Conservation (phyloP, 768 basidiomycete genomes). For the Podaxis rugospora region DNA sequence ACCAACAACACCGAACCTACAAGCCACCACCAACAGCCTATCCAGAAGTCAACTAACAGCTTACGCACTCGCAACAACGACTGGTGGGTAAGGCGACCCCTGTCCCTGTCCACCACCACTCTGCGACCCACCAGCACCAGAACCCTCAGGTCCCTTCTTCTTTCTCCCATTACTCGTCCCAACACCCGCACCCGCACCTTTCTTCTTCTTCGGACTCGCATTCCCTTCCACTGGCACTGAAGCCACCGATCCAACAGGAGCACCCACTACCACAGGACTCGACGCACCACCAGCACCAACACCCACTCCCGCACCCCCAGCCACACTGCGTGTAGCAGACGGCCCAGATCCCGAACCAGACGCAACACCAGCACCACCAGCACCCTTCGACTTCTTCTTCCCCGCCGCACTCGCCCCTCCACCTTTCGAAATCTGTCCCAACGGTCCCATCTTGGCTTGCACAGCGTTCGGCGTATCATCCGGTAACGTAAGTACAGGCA, state of each 20-base stretch:
- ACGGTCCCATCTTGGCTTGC: constrained; percentile 73
- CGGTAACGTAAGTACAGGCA: constrained; percentile 37
- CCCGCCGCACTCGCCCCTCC: constrained; percentile 36
- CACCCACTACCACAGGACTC: constrained; percentile 10
- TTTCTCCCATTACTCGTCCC: constrained; percentile 45
- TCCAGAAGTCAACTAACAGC: background rate
- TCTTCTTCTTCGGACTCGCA: constrained; percentile 38
- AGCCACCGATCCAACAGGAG: background rate
- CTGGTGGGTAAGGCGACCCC: constrained; percentile 20
- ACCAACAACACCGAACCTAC: background rate
- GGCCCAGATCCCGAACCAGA: constrained; percentile 18
- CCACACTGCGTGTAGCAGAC: no score
- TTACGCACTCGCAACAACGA: constrained; percentile 26
- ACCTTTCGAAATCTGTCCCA: constrained; percentile 68
- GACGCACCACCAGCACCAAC: constrained; percentile 13
- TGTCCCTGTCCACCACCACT: constrained; percentile 14
- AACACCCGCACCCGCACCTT: constrained; percentile 29
- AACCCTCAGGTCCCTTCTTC: constrained; percentile 30
- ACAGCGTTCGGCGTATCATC: constrained; percentile 59
- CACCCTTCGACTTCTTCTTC: constrained; percentile 49
- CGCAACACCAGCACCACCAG: constrained; percentile 10
- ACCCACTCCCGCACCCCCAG: constrained; percentile 11
- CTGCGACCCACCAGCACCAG: constrained; percentile 1
- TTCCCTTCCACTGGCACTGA: background rate
- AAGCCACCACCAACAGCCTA: background rate